Evolutionary conservation across 768 basidiomycete species (phyloP), one percentile per base, ranked within the genome.

Genomic region (Mycena chlorophos): DNA sequence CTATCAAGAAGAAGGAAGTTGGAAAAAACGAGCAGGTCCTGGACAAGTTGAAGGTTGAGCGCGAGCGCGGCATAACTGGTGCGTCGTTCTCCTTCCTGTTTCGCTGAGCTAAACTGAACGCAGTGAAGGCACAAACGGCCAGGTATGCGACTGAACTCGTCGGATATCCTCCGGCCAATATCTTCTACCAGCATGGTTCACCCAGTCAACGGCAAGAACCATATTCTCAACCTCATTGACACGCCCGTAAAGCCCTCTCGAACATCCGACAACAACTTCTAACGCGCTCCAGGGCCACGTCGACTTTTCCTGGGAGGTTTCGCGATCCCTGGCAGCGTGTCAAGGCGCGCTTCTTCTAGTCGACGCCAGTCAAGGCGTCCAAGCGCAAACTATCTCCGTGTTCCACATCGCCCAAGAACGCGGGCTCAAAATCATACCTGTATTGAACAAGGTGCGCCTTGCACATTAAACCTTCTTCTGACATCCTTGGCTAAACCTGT

Each of bases 291-390:
- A 90, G 84, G 95, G 97, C 2, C 97, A 99, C 72, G 97, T 98
- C 31, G 97, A 99, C 75, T 99, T 99, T 72, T 83, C 92, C 55
- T 97, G 94, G 86, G 96, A 98, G 71, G 93, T 99, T 29, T 89
- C 93, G 16, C 83, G 97, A 46, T 94, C 91, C 25, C 73, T 98
- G 37, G 87, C 93, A 3, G 94, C 96, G 28, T 97, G 91, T 62
- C 91, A 99, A 74, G 97, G 97, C 8, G 96, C 92, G 10, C 68
- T 87, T 38, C 69, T 87, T 31, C 73, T 83, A n/a, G 94, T 98
- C 2, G 97, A 99, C 66, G 92, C 93, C n/a, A 93, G 91, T 50
- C 95, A 96, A 75, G 97, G 97, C 17, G 87, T 99, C 6, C 97
- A 99, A 71, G 97, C 97, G 0, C 97, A 99, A 71, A 94, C 95